phyloP scores from a whole-genome alignment of 108 stramenopile species.

The Fistulifera solaris region DNA sequence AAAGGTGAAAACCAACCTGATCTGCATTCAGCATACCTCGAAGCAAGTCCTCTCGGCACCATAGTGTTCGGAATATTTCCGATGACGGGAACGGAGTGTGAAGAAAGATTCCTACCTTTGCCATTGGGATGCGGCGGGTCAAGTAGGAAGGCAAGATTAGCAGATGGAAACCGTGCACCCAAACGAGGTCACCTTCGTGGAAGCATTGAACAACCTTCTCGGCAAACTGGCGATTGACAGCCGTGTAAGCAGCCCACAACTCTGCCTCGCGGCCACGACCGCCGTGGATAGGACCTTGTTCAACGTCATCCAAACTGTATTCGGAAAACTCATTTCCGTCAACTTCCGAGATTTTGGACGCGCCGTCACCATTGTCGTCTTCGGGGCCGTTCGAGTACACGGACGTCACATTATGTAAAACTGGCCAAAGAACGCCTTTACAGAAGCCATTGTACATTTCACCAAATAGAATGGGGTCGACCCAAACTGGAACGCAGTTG shows the following conservation, averaged over 20 bases:
- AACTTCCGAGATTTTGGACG: not conserved
- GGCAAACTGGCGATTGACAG: constrained; percentile 87
- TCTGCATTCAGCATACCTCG: constrained; percentile 94
- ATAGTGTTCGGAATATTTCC: constrained; percentile 92
- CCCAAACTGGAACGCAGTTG: constrained; percentile 95
- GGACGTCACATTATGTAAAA: constrained; percentile 90
- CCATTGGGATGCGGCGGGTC: constrained; percentile 79
- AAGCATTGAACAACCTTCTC: constrained; percentile 78
- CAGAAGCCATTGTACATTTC: constrained; percentile 96
- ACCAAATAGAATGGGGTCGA: constrained; percentile 69
- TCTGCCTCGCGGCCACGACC: constrained; percentile 78
- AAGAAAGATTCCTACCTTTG: constrained; percentile 90
- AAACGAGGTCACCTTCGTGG: constrained; percentile 88
- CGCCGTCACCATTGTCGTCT: constrained; percentile 5
- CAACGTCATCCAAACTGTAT: constrained; percentile 65
- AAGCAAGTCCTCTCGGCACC: constrained; percentile 89
- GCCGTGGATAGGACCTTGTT: constrained; percentile 77
- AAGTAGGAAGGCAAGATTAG: constrained; percentile 93
- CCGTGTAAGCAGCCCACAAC: constrained; percentile 83
- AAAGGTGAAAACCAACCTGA: constrained; percentile 98
- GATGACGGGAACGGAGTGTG: constrained; percentile 99
- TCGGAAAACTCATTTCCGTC: constrained; percentile 43
- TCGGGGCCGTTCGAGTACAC: constrained; percentile 53
- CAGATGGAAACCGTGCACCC: constrained; percentile 99
- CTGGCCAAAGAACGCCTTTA: constrained; percentile 93